These are phyloP conservation scores for Panicum hallii DNA, from an alignment of 202 grass and related monocot species.

Conservation along the genomic window DNA sequence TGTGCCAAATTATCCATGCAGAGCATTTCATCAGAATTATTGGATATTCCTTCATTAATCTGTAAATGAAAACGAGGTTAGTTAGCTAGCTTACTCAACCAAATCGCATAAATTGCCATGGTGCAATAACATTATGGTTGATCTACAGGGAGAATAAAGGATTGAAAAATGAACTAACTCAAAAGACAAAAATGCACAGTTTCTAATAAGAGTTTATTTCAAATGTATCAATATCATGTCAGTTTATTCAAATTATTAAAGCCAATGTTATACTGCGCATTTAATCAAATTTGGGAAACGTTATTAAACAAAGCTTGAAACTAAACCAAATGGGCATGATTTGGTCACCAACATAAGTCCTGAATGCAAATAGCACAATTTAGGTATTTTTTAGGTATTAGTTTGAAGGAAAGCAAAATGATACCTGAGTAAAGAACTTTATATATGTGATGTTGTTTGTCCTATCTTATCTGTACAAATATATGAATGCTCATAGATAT, in stretches of 20 bases:
- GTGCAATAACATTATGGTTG: background rate
- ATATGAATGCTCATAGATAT: conserved; percentile 4
- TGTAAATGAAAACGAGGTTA: conserved; percentile 26
- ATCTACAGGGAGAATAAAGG: conserved; percentile 12
- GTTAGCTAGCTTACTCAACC: conserved; percentile 6
- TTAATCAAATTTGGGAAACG: background rate
- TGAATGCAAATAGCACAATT: background rate
- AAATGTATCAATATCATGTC: background rate
- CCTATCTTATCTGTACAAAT: background rate
- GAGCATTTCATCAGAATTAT: conserved; percentile 45
- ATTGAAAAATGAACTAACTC: background rate
- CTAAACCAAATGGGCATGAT: background rate
- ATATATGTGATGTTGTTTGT: background rate
- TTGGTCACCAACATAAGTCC: background rate
- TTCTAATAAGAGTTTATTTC: background rate
- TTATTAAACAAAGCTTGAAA: background rate
- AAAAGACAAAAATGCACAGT: conserved; percentile 20
- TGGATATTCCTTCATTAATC: conserved; percentile 32
- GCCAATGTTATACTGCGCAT: background rate
- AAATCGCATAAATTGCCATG: conserved; percentile 14
- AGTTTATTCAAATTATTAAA: background rate
- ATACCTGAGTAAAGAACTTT: background rate
- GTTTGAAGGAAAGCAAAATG: background rate
- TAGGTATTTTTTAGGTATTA: background rate
- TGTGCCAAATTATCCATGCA: conserved; percentile 60